These are phyloP conservation scores for Gossypium anomalum DNA, from an alignment of 345 rosid genomes.

Conservation along the genomic window DNA sequence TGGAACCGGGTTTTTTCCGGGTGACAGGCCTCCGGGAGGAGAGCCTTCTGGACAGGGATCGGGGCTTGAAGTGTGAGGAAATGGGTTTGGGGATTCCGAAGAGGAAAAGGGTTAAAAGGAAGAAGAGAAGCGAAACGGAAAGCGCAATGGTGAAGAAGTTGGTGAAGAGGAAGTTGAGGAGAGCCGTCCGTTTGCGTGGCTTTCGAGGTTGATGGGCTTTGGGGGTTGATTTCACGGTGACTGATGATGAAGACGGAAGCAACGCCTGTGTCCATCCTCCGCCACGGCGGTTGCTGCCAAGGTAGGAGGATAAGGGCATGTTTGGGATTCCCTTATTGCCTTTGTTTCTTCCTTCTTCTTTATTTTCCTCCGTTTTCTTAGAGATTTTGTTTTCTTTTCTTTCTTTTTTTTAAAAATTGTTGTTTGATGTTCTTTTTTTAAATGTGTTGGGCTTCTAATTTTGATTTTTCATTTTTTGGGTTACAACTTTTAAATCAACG, in stretches of 20 bases:
- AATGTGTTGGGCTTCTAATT: background rate
- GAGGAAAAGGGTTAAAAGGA: constrained; percentile 60
- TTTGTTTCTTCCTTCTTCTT: background rate
- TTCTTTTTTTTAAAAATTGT: background rate
- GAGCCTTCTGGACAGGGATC: constrained; percentile 22
- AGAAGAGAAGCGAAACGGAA: constrained; percentile 57
- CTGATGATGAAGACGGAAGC: constrained; percentile 41
- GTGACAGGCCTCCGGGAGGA: constrained; percentile 30
- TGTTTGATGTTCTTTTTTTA: no score
- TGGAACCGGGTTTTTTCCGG: constrained; percentile 15
- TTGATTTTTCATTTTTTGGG: background rate
- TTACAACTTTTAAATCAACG: background rate
- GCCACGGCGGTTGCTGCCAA: constrained; percentile 61
- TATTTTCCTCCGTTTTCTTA: background rate
- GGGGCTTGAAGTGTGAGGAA: constrained; percentile 50
- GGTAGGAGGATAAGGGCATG: constrained; percentile 76
- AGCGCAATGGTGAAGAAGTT: constrained; percentile 79
- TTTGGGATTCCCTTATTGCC: background rate
- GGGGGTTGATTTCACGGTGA: constrained; percentile 36
- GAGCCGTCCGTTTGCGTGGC: constrained; percentile 53
- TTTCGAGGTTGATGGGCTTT: constrained; percentile 51
- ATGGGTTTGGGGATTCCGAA: constrained; percentile 74
- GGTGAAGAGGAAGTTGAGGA: constrained; percentile 60
- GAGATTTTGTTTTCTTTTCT: background rate
- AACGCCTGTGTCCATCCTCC: constrained; percentile 51